Base-by-base conservation (phyloP, 208 protist species). In the Leishmania gerbilli region DNA sequence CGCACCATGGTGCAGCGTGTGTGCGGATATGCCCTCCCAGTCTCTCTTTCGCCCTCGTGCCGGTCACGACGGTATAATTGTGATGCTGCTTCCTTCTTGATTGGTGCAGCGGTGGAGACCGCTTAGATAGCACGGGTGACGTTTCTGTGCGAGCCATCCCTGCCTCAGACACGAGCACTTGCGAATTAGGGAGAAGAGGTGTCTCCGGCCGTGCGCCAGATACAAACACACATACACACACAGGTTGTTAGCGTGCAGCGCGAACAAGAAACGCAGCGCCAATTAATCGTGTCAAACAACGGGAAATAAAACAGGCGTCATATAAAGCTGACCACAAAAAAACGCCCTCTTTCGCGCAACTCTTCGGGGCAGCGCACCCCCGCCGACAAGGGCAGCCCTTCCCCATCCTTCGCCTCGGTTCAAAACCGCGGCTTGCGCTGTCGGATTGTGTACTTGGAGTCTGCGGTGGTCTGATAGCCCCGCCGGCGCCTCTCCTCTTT, bases 401-500 rank as follows among this genome's bases (percentile, higher is more conserved):
- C 21, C 34, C 21, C 37, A 3, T 6, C 37, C 17, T 55, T 24
- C 37, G 13, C 34, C 42, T 62, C 47, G 27, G 21, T 71, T 89
- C 92, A 99, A 79, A 99, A 99, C 19, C 93, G 89, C 3, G 88
- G 88, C 21, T 89, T 86, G 60, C 99, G 94, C 77, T 90, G 97
- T 27, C 99, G 86, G 80, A 96, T 98, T n/a, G 99, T 99, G 87
- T 99, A 99, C 90, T 99, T 99, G 68, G 92, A 95, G 82, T 99
- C 97, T 0, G 75, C 84, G 9, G 91, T 91, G 24, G 98, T 96
- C 53, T 96, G 84, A 79, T 97, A 94, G 21, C 99, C 99, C 82
- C 98, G 93, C 49, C 90, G 90, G 15, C 97, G 91, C 47, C 98
- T 95, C 69, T 99, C 95, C 74, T 99, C 94, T 84, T 99, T 99